phyloP scores from a whole-genome alignment of 2,329 filamentous ascomycete species.

The Aspergillus sp. region DNA sequence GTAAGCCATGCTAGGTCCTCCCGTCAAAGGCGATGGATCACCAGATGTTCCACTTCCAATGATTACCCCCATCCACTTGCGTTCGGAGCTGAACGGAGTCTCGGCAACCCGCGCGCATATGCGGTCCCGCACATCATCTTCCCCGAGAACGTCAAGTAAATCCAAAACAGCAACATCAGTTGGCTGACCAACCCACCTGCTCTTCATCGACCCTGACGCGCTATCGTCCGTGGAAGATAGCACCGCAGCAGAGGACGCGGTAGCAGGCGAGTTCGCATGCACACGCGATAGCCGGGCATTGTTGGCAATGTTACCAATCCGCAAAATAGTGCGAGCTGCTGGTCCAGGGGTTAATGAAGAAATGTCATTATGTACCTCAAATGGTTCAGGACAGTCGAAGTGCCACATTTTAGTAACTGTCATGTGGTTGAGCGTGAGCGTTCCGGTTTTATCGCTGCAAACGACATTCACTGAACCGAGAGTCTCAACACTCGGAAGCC shows the following conservation, averaged over 20 bases:
- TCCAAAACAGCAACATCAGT: conserved; percentile 98
- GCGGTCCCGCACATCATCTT: conserved; percentile 85
- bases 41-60: conserved; percentile 59
- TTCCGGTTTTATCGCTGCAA: conserved; percentile 97
- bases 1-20: conserved; percentile 78
- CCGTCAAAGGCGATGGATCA: conserved; percentile 48
- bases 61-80: conserved; percentile 99
- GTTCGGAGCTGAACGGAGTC: conserved; percentile 92
- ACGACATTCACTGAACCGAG: conserved; percentile 99
- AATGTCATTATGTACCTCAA: conserved; percentile 58
- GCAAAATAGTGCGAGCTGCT: conserved; percentile 75
- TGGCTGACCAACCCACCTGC: conserved; percentile 93
- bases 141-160: conserved; percentile 83
- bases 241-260: conserved; percentile 71
- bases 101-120: conserved; percentile 81
- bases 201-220: conserved; percentile 64
- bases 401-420: conserved; percentile 96
- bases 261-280: conserved; percentile 68
- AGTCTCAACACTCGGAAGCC: conserved; percentile 95
- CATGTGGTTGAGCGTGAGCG: conserved; percentile 97
- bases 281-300: conserved; percentile 78
- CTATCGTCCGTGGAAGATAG: conserved; percentile 77
- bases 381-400: conserved; percentile 65
- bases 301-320: conserved; percentile 95
- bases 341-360: conserved; percentile 61